phyloP scores from a whole-genome alignment of 208 protist species.

The Crithidia acanthocephali region DNA sequence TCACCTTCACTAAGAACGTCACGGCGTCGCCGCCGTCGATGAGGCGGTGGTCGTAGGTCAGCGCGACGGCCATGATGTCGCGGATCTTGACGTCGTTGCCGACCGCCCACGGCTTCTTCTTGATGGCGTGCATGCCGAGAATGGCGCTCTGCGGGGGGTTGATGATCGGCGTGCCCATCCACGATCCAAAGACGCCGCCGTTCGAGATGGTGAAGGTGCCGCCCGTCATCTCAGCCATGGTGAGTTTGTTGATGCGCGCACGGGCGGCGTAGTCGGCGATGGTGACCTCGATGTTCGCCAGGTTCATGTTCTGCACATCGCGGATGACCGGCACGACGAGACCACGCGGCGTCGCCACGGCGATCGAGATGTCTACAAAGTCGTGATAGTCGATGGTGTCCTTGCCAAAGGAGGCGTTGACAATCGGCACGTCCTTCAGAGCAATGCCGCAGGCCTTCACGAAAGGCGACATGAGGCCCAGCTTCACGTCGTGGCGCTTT shows the following conservation, averaged over 20 bases:
- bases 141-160: constrained; percentile 99
- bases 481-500: constrained; percentile 98
- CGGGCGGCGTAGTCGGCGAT: constrained; percentile 94
- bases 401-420: constrained; percentile 97
- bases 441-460: constrained; percentile 96
- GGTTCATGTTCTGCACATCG: constrained; percentile 95
- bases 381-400: constrained; percentile 98
- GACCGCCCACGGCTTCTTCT: constrained; percentile 96
- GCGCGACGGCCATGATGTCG: constrained; percentile 99
- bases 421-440: constrained; percentile 95
- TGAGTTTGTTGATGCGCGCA: constrained; percentile 92
- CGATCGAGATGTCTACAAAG: constrained; percentile 98
- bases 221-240: constrained; percentile 98
- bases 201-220: constrained; percentile 99
- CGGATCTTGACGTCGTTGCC: constrained; percentile 91
- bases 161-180: constrained; percentile 99
- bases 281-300: constrained; percentile 96
- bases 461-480: constrained; percentile 99
- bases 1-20: constrained; percentile 98
- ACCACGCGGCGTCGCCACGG: constrained; percentile 97
- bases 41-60: constrained; percentile 99
- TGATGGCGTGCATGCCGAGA: constrained; percentile 99
- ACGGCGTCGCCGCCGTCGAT: constrained; percentile 99
- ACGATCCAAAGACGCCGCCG: constrained; percentile 98
- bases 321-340: constrained; percentile 98